Percentiles rank a stretch among this genome's conserved stretches.
These are phyloP conservation scores for Aspergillus hancockii DNA, from an alignment of 495 filamentous ascomycete species.

Conservation along the genomic window DNA sequence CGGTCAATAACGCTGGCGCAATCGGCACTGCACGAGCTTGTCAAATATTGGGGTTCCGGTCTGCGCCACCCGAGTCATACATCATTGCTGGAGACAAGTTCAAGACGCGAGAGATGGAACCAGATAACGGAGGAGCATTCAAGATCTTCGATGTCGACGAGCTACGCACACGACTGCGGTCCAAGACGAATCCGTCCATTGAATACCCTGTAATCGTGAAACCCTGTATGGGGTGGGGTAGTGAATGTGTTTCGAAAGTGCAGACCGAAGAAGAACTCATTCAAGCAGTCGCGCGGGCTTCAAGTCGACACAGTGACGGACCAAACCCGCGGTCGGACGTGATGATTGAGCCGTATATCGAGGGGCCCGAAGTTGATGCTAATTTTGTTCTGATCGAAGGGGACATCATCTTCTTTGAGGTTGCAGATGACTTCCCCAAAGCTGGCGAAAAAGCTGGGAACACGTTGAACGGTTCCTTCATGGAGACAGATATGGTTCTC, in stretches of 20 bases:
- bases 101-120: neutral
- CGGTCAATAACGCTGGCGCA: neutral
- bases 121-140: neutral
- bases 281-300: constrained; percentile 8
- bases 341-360: constrained; percentile 31
- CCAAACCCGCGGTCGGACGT: constrained; percentile 11
- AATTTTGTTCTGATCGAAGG: constrained; percentile 52
- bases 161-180: neutral
- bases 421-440: constrained; percentile 53
- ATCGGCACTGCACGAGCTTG: neutral
- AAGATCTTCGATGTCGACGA: neutral
- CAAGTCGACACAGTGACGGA: neutral
- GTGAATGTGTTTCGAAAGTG: constrained; percentile 46
- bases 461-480: neutral
- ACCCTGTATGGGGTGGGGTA: constrained; percentile 41
- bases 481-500: neutral
- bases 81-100: neutral
- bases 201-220: constrained; percentile 46
- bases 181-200: constrained; percentile 19
- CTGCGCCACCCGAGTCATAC: neutral
- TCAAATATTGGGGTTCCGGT: neutral
- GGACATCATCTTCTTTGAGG: constrained; percentile 51
- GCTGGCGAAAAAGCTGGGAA: constrained; percentile 30
- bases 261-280: constrained; percentile 28
- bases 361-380: constrained; percentile 56